A percentile compares a stretch with the other conserved stretches of the same genome.
Evolutionary conservation across 306 rosid species (phyloP).

Genomic region (Cicer pinnatifidum): DNA sequence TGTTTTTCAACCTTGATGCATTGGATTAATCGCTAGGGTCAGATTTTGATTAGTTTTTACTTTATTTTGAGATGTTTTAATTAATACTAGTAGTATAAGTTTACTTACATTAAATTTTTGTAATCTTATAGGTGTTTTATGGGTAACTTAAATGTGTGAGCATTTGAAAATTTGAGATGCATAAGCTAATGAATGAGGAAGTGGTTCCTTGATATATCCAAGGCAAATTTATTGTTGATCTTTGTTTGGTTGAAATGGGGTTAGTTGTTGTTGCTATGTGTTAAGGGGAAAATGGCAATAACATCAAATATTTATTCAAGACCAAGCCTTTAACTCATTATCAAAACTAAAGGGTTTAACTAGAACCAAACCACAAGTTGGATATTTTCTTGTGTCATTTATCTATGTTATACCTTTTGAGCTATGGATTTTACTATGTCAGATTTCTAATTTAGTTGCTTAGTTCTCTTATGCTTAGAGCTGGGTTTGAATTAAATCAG

Average conservation of each 20-base stretch:
- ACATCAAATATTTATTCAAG: not conserved
- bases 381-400: not conserved
- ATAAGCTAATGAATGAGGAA: too few relatives aligned
- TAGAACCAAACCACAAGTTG: not conserved
- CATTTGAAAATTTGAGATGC: too few relatives aligned
- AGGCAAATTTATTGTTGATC: not conserved
- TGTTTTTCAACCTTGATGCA: not conserved
- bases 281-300: not conserved
- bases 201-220: too few relatives aligned
- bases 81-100: too few relatives aligned
- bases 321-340: not conserved
- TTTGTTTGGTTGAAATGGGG: slow-evolving; percentile 20
- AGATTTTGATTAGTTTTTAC: too few relatives aligned
- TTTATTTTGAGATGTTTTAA: too few relatives aligned
- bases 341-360: slow-evolving; percentile 20
- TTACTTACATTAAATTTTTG: too few relatives aligned
- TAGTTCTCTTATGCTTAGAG: not conserved
- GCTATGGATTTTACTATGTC: not conserved
- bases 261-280: slow-evolving; percentile 9
- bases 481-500: not conserved
- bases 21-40: too few relatives aligned
- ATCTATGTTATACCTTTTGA: not conserved
- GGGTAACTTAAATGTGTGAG: too few relatives aligned
- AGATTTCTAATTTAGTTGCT: not conserved
- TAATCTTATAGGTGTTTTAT: too few relatives aligned